Evolutionary conservation across 1,284 basidiomycete species (phyloP), one percentile per base, ranked within the genome.

Genomic region (Stygiomarasmius scandens): DNA sequence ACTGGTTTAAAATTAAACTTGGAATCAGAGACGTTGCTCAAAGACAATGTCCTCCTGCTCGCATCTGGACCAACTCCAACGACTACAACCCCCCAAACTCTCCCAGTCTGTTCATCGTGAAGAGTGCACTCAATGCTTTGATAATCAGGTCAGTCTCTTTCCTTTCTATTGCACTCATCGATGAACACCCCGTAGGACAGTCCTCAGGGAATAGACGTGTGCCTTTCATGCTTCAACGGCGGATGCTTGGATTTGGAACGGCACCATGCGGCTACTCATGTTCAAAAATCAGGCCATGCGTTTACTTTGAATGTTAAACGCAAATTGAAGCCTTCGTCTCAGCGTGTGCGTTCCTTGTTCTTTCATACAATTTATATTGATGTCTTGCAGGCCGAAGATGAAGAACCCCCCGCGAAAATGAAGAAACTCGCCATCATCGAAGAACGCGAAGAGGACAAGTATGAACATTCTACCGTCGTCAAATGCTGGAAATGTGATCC

Each of bases 101-200:
- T 77, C 73, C 2, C 74, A 81, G 55, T 71, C 72, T 19, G 89
- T 95, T 0, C 89, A 95, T 66, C 79, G 91, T 10, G 93, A 95
- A 70, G 93, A 96, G 71, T 96, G 94, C 67, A 97, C 96, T 0
- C 93, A 96, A 59, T 99, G 96, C 73, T 99, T 98, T 70, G 96
- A 98, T 71, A 87, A 86, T 67, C 93, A 96, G 82, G 95, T 91
- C 67, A 49, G 77, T 64, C 58, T 22, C 63, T 53, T 23, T 45
- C 27, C 2, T 29, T 23, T 1, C 14, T 22, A 25, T 43, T 24
- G 20, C 29, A 49, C 32, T 27, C 48, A 19, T 46, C 19, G 41
- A 43, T 46, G 29, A 23, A 49, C 20, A 48, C 34, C 10, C 45
- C 55, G 16, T 66, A 95, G 89, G 93, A 95, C 68, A 75, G 76